A percentile compares a stretch with the other conserved stretches of the same genome.
Evolutionary conservation across 176 grass and related monocot genomes (phyloP).

Genomic region (Rhipidocladum racemiflorum): DNA sequence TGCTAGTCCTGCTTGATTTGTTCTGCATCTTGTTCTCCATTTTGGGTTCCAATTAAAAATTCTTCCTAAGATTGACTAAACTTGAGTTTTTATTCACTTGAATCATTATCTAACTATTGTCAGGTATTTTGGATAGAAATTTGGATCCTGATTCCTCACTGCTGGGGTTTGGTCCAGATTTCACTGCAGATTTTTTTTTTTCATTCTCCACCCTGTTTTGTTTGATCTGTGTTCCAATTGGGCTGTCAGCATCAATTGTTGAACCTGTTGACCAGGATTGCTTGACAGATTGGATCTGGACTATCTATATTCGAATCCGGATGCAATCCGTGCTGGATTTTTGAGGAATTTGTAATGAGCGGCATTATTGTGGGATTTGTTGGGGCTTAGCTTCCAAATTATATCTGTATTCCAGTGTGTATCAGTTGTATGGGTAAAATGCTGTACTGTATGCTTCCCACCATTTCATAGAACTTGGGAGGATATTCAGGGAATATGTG

Average conservation of each 20-base stretch:
- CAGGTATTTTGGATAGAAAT: background rate
- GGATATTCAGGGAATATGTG: slow-evolving; percentile 14
- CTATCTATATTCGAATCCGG: slow-evolving; percentile 12
- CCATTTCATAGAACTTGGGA: background rate
- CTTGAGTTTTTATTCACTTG: background rate
- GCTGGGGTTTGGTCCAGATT: background rate
- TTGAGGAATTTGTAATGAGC: background rate
- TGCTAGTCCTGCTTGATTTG: background rate
- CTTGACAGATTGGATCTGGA: slow-evolving; percentile 21
- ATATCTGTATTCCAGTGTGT: background rate
- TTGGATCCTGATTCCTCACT: slow-evolving; percentile 1
- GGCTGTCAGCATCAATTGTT: slow-evolving; percentile 31
- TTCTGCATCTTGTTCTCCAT: slow-evolving; percentile 12
- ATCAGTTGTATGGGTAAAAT: background rate
- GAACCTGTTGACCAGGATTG: background rate
- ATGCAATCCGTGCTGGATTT: background rate
- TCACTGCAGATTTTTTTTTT: background rate
- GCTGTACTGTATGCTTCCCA: background rate
- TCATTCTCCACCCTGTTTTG: background rate
- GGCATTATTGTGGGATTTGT: background rate
- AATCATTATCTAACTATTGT: background rate
- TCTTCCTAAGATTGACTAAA: background rate
- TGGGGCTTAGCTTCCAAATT: background rate
- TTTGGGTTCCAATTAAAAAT: background rate
- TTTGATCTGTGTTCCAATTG: slow-evolving; percentile 30